Conservation (phyloP, 2,329 filamentous ascomycete genomes). For the Ophiostoma triangulosporum region DNA sequence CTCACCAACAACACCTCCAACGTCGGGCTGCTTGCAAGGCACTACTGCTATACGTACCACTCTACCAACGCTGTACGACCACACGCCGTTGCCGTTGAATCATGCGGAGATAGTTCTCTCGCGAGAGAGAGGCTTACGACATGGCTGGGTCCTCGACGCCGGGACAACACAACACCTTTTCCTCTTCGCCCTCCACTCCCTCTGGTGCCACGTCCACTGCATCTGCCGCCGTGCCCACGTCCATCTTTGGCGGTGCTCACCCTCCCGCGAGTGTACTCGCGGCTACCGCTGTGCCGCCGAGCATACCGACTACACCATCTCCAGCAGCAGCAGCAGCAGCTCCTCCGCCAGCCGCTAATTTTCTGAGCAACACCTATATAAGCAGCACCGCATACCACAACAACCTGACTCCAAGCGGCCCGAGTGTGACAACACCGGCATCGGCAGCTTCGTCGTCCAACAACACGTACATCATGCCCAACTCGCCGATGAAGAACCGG, state of each 20-base stretch:
- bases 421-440: constrained; percentile 23
- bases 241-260: constrained; percentile 9
- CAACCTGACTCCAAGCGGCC: background rate
- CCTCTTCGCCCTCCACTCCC: constrained; percentile 3
- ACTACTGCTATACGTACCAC: too few species aligned
- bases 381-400: background rate
- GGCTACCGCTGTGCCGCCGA: background rate
- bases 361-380: background rate
- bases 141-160: constrained; percentile 12
- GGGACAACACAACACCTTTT: background rate
- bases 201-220: background rate
- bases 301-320: background rate
- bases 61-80: too few species aligned
- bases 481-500: constrained; percentile 55
- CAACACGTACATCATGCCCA: constrained; percentile 85
- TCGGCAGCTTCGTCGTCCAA: constrained; percentile 45
- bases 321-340: background rate
- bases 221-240: background rate
- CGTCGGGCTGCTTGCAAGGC: background rate
- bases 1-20: too few species aligned
- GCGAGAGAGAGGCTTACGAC: constrained; percentile 11
- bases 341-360: background rate
- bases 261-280: background rate
- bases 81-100: background rate
- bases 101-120: constrained; percentile 15